Conservation (phyloP, 371 early-diverging fungal genomes). For the Mucor racemosus region DNA sequence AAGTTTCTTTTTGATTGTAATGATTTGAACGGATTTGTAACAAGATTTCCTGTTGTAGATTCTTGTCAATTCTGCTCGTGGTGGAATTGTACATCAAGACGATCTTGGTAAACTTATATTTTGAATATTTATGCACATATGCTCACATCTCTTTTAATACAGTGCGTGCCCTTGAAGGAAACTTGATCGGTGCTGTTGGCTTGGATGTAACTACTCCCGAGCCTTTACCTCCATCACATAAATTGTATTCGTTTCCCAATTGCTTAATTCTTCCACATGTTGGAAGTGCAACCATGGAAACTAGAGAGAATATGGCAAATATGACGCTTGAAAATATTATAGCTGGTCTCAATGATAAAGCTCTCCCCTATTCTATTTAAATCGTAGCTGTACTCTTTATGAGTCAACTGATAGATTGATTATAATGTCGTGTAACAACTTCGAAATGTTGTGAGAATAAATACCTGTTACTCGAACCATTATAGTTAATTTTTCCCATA, state of each 20-base stretch:
- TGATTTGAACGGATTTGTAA: too few relatives aligned
- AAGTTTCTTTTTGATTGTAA: slow-evolving; percentile 2
- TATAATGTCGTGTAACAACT: not conserved
- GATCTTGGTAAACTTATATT: slow-evolving; percentile 53
- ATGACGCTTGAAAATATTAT: slow-evolving; percentile 43
- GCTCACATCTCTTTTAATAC: not conserved
- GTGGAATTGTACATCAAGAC: slow-evolving; percentile 78
- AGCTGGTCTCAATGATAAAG: slow-evolving; percentile 26
- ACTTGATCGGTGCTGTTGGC: slow-evolving; percentile 71
- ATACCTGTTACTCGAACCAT: too few relatives aligned
- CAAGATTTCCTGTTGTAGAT: too few relatives aligned
- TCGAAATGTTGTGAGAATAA: not conserved
- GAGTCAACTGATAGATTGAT: not conserved
- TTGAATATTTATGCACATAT: not conserved
- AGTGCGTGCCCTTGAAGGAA: slow-evolving; percentile 70
- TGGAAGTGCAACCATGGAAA: slow-evolving; percentile 80
- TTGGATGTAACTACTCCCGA: slow-evolving; percentile 91
- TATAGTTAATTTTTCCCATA: not conserved
- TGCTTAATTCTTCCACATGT: slow-evolving; percentile 80
- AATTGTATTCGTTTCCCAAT: slow-evolving; percentile 63
- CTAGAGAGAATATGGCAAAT: slow-evolving; percentile 79
- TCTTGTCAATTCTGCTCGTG: slow-evolving; percentile 85
- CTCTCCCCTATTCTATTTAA: slow-evolving; percentile 33
- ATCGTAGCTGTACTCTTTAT: not conserved
- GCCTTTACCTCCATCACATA: slow-evolving; percentile 70